phyloP scores from a whole-genome alignment of 2,329 filamentous ascomycete genomes.

The Helminthosporium solani region DNA sequence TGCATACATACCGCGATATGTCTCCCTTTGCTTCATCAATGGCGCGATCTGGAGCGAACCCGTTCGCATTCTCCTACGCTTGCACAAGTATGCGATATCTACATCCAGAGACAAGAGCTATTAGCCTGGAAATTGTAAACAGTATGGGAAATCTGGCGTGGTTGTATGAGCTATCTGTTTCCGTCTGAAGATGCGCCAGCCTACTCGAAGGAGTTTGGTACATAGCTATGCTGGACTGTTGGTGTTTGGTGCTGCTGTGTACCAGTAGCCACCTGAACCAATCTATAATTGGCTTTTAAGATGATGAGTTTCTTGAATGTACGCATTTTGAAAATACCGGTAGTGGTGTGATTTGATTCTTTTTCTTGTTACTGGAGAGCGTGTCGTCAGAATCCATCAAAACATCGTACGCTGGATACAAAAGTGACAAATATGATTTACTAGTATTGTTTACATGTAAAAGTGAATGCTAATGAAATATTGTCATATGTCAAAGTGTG shows the following conservation, averaged over 20 bases:
- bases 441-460: too few relatives aligned
- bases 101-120: slow-evolving; percentile 23
- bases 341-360: too few relatives aligned
- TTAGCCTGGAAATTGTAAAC: slow-evolving; percentile 25
- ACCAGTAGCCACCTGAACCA: too few relatives aligned
- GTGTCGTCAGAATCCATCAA: too few relatives aligned
- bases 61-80: slow-evolving; percentile 23
- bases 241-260: slow-evolving; percentile 20
- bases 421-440: too few relatives aligned
- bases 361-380: too few relatives aligned
- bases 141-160: slow-evolving; percentile 25
- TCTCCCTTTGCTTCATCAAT: slow-evolving; percentile 29
- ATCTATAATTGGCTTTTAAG: too few relatives aligned
- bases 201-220: slow-evolving; percentile 23
- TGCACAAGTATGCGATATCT: slow-evolving; percentile 21
- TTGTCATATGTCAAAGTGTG: too few relatives aligned
- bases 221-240: slow-evolving; percentile 25
- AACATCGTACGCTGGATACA: too few relatives aligned
- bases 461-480: too few relatives aligned
- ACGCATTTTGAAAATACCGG: too few relatives aligned
- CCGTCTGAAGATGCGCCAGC: slow-evolving; percentile 21
- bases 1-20: slow-evolving; percentile 25
- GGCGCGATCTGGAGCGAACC: slow-evolving; percentile 28
- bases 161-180: slow-evolving; percentile 25
- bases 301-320: too few relatives aligned